Evolutionary conservation across 768 basidiomycete genomes (phyloP), one percentile per base, ranked within the genome.

Genomic region (Kwoniella europaea): DNA sequence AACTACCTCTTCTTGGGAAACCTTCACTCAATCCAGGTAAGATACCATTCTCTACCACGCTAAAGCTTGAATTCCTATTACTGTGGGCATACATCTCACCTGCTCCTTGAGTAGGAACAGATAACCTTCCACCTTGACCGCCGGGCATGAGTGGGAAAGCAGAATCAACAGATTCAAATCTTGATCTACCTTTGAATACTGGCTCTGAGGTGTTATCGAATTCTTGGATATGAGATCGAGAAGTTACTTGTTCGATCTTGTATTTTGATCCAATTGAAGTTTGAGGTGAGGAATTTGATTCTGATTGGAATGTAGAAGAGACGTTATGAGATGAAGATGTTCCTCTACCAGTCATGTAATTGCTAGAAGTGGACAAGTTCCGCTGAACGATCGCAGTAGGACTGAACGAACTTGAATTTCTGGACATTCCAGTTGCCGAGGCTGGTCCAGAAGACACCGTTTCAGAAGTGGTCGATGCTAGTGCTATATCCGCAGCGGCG

Each of bases 91-190:
- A 64, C 6, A 15, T 44, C 15, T 70, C 63, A 24, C 64, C 64
- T n/a, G 60, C 65, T 43, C 62, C 56, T 20, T 55, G 35, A 16
- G 42, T 15, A 27, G 64, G 53, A 16, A 66, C 62, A 20, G 68
- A 64, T 24, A 70, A 35, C 27, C 68, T 57, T 18, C 29, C 69
- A 15, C 63, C 69, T 46, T 24, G 24, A 24, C 65, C 64, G 20
- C 63, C 65, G 1, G 69, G 69, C 69, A 71, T 71, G 10, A 72
- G 57, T 5, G 71, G 68, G 24, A 75, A 64, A 22, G 71, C 70
- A 42, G 72, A 74, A 53, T 76, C 75, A 55, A 76, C 70, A 5
- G 75, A 76, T 62, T 76, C 75, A 56, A 71, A 71, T 53, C 75
- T 55, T n/a, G 63, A 65, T 52, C 73, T 57, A 53, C 59, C 67